Evolutionary conservation across 371 early-diverging fungal species (phyloP), one percentile per base, ranked within the genome.

Genomic region (Gilbertella persicaria): DNA sequence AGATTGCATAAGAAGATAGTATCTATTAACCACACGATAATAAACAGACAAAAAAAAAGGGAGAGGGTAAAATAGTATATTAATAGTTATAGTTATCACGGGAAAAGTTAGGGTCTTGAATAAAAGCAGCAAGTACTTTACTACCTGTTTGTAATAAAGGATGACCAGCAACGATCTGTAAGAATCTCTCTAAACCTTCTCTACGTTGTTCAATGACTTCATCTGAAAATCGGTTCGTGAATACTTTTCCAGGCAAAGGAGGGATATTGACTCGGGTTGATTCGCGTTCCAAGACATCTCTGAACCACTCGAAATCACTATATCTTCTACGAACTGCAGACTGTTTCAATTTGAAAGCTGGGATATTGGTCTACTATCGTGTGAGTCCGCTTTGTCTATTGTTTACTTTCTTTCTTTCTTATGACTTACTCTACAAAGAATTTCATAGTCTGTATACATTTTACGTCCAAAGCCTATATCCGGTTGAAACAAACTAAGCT

Each of bases 301-400:
- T 75, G 73, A 97, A 93, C 97, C 97, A 97, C 70, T 97, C 99
- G 69, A 97, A 98, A 62, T 98, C 99, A 67, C 92, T 92, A 76
- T 97, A 98, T 48, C 99, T 83, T 62, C 99, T 79, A 28, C 97
- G 86, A 24, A 97, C 97, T 19, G 78, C 67, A 6, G 93, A 93
- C 17, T 81, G 66, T 58, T 85, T 88, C 53, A 91, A 60, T 73
- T 97, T 97, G 84, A 97, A 98, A 19, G 92, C 89, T 14, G 99
- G 99, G 51, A 98, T 94, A 71, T 97, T 98, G 37, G 97, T 97
- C 92, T 93, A 76, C 50, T 10, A 37, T 24, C 8, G 25, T 13
- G 21, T 19, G 5, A 14, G n/a, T n/a, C 26, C 29, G 1, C 24
- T 47, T 16, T 8, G 9, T 36, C 13, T 30, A 35, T 35, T 16